Evolutionary conservation across 2,329 filamentous ascomycete species (phyloP).

Genomic region (Aspergillus fischeri): DNA sequence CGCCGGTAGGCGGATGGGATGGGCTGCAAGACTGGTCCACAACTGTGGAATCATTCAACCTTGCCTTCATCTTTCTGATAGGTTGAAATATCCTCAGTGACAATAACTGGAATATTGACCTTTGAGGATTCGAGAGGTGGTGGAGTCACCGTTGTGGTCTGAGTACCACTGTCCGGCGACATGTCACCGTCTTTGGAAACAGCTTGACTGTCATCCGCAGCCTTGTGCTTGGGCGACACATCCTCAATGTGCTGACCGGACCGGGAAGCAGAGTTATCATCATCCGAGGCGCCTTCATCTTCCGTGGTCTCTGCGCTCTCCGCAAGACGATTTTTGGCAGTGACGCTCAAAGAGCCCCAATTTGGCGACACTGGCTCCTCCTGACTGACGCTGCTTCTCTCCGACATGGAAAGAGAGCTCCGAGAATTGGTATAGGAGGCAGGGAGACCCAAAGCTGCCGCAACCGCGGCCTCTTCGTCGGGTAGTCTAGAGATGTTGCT

Average conservation of each 20-base stretch:
- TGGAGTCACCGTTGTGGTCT: background rate
- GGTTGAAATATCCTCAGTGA: conserved; percentile 10
- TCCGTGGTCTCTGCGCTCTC: conserved; percentile 24
- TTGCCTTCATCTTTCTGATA: background rate
- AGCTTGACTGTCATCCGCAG: background rate
- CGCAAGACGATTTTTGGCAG: conserved; percentile 20
- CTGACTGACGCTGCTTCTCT: conserved; percentile 30
- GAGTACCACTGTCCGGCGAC: background rate
- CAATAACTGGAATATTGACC: conserved; percentile 15
- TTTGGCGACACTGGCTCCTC: conserved; percentile 22
- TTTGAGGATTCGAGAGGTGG: background rate
- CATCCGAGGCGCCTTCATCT: conserved; percentile 17
- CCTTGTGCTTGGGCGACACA: background rate
- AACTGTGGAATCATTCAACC: background rate
- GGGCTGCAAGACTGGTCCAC: background rate
- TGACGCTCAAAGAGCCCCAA: conserved; percentile 20
- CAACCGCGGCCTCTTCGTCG: conserved; percentile 49
- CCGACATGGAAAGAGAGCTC: conserved; percentile 33
- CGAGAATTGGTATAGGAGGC: conserved; percentile 28
- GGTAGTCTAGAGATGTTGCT: conserved; percentile 43
- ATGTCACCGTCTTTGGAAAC: background rate
- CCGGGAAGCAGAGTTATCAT: conserved; percentile 3
- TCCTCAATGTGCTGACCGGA: background rate
- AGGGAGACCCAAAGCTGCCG: conserved; percentile 45
- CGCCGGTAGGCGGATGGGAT: background rate